Percentiles rank a stretch among this genome's conserved stretches.
Conservation (phyloP, 176 grass and related monocot genomes). For the Oryza nivara region DNA sequence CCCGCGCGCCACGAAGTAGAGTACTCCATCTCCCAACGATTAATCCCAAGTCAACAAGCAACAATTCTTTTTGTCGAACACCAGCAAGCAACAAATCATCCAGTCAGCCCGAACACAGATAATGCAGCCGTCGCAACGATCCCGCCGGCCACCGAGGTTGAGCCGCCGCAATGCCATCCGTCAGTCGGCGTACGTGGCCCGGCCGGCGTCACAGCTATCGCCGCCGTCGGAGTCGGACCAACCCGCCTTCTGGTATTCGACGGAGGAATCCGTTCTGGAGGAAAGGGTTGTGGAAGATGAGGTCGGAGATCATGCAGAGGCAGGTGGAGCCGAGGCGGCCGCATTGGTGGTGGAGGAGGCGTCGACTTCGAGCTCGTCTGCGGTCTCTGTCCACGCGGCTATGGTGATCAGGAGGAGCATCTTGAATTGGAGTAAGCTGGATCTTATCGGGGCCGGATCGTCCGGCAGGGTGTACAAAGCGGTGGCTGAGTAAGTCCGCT, state of each 20-base stretch:
- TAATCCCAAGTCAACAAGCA: slow-evolving; percentile 25
- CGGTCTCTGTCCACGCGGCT: not conserved
- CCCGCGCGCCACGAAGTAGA: not conserved
- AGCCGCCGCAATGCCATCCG: slow-evolving; percentile 9
- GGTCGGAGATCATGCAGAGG: no score
- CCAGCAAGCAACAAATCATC: not conserved
- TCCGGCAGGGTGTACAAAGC: not conserved
- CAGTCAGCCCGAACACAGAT: not conserved
- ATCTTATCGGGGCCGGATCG: not conserved
- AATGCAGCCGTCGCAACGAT: not conserved
- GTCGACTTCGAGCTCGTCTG: not conserved
- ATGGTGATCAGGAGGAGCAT: not conserved
- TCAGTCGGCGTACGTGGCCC: slow-evolving; percentile 3
- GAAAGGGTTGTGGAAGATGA: no score
- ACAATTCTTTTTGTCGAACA: not conserved
- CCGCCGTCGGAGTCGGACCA: not conserved
- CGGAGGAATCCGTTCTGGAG: not conserved
- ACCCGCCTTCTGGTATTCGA: not conserved
- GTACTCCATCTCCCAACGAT: not conserved
- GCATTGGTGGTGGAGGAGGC: no score
- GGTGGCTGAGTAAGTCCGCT: no score
- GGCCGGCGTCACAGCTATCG: not conserved
- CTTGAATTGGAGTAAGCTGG: not conserved
- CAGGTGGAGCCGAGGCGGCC: no score
- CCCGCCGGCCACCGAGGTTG: not conserved